Base-by-base conservation (phyloP, 2,329 filamentous ascomycete genomes). In the Alternaria ethzedia region DNA sequence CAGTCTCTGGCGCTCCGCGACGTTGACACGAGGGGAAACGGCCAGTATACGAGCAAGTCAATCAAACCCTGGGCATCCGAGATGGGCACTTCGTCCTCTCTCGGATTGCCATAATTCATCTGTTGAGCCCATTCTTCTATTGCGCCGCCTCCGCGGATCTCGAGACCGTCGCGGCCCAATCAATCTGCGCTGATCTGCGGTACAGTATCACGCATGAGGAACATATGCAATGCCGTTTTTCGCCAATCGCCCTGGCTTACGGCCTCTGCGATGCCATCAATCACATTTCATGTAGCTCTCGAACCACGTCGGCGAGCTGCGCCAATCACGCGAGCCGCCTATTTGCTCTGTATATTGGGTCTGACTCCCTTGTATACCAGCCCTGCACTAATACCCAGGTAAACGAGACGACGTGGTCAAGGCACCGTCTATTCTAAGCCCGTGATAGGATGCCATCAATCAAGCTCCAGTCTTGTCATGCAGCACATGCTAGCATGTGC, bases 221-320 rank as follows among this genome's bases (percentile, higher is more conserved):
- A 66, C 59, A 70, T 73, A 76, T 79, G 74, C 75, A 78, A 61
- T 71, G 69, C 74, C 75, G 72, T 76, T 76, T 72, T 55, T 77
- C 73, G 71, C 75, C 70, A 72, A 72, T 65, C 66, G 64, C 67
- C 57, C 50, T 64, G 57, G 57, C 58, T 68, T 57, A 64, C 59
- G 45, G 57, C 60, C 59, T 57, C 64, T 46, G 58, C 56, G 41
- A 70, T 60, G 66, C 63, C 55, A 56, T 58, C 61, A 68, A 61
- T 55, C 45, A 52, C 59, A 63, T 28, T 59, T 64, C 41, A 30
- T 25, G 23, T 49, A 64, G 56, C 59, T 47, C 36, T 52, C 23
- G 69, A 61, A 59, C 65, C 57, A 63, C 59, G 28, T 45, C 20
- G 12, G 45, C 52, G 45, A 57, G 52, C 57, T 54, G 32, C 57